Evolutionary conservation across 192 early-diverging fungal genomes (phyloP).

Genomic region (Coemansia sp.): DNA sequence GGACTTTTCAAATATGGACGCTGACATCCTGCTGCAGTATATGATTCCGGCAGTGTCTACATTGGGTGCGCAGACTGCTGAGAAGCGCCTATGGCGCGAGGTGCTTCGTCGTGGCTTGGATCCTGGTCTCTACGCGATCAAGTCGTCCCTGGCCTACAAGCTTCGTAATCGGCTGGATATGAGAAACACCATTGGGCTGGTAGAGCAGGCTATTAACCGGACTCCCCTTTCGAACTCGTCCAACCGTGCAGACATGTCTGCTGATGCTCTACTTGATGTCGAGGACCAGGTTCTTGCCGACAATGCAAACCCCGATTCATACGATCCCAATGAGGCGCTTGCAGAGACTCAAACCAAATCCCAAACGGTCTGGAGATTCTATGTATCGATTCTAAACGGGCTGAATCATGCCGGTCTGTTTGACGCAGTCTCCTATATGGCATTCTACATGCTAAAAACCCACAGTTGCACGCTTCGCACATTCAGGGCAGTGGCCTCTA

Average conservation of each 20-base stretch:
- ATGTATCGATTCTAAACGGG: constrained; percentile 25
- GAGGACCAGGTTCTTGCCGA: constrained; percentile 13
- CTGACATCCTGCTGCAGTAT: constrained; percentile 9
- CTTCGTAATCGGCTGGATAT: constrained; percentile 5
- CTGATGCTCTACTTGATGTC: constrained; percentile 5
- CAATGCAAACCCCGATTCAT: no score
- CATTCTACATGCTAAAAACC: constrained; percentile 24
- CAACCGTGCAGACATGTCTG: no score
- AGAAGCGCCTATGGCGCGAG: constrained; percentile 27
- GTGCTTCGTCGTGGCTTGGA: constrained; percentile 26
- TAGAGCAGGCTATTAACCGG: constrained; percentile 5
- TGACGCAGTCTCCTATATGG: constrained; percentile 28
- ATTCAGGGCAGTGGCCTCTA: constrained; percentile 21
- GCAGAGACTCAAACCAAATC: no score
- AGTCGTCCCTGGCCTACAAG: constrained; percentile 10
- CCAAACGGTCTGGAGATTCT: background rate
- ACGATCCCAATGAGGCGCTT: no score
- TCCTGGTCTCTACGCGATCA: constrained; percentile 9
- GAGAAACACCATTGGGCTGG: constrained; percentile 14
- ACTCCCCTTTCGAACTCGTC: no score
- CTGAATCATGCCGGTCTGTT: constrained; percentile 20
- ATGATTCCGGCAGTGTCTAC: constrained; percentile 16
- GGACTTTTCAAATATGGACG: background rate
- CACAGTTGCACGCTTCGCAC: constrained; percentile 7
- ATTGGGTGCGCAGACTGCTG: constrained; percentile 14